Conservation (phyloP, 129 eudicot genomes). For the Sambucus nigra region DNA sequence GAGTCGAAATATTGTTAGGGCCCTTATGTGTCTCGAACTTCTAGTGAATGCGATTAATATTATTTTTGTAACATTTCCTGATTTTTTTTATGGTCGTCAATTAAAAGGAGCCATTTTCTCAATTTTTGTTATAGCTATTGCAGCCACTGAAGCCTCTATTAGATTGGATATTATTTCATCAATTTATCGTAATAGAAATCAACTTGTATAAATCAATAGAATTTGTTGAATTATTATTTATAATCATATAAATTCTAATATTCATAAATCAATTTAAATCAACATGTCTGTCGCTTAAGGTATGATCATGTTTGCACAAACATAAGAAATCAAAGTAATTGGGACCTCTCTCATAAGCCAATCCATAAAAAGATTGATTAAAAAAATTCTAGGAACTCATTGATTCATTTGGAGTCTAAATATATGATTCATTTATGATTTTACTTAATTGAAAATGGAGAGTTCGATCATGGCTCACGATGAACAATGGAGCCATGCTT, state of each 20-base stretch:
- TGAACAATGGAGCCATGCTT: no score
- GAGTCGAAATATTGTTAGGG: constrained; percentile 10
- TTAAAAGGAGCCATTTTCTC: constrained; percentile 11
- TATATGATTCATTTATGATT: no score
- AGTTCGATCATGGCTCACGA: no score
- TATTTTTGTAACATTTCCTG: no score
- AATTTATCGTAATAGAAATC: constrained; percentile 15
- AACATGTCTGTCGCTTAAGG: neutral
- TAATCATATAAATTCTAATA: neutral
- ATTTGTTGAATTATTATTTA: no score
- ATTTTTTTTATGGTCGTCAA: constrained; percentile 1
- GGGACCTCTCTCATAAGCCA: no score
- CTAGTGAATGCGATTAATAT: neutral
- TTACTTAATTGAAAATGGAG: no score
- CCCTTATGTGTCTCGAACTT: constrained; percentile 12
- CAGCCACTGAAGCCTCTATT: constrained; percentile 5
- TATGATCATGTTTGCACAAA: neutral
- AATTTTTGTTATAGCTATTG: constrained; percentile 18
- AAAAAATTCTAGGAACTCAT: no score
- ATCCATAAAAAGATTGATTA: no score
- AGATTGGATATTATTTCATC: neutral
- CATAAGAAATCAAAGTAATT: constrained; percentile 6
- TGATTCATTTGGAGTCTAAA: no score
- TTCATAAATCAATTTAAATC: no score
- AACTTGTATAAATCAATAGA: no score